Percentiles rank a stretch among this genome's conserved stretches.
Evolutionary conservation across 1,139 yeast species (phyloP).

Genomic region (Yarrowia galli): DNA sequence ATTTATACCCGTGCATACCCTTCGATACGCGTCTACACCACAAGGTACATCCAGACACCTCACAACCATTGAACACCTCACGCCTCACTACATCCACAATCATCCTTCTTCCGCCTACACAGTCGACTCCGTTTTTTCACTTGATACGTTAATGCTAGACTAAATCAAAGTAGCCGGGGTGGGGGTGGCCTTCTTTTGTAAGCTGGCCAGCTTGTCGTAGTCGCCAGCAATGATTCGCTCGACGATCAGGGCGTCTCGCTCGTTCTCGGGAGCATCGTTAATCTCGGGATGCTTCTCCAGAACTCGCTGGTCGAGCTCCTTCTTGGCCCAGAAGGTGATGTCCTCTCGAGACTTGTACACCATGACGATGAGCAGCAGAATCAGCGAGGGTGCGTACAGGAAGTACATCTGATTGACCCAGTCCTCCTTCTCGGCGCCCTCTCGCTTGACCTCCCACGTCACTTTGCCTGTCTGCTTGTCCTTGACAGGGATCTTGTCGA

Average conservation of each 20-base stretch:
- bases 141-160: slow-evolving; percentile 36
- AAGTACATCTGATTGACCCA: slow-evolving; percentile 81
- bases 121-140: background rate
- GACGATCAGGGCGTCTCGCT: slow-evolving; percentile 79
- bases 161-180: slow-evolving; percentile 51
- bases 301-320: slow-evolving; percentile 82
- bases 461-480: slow-evolving; percentile 80
- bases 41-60: too few relatives aligned
- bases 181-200: slow-evolving; percentile 59
- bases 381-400: slow-evolving; percentile 68
- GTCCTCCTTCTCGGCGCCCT: slow-evolving; percentile 74
- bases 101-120: background rate
- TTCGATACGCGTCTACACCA: too few relatives aligned
- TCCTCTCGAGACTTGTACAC: slow-evolving; percentile 45
- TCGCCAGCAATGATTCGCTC: slow-evolving; percentile 86
- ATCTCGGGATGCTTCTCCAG: slow-evolving; percentile 72
- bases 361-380: slow-evolving; percentile 47
- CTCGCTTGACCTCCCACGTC: slow-evolving; percentile 80
- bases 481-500: slow-evolving; percentile 85
- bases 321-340: slow-evolving; percentile 77
- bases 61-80: background rate
- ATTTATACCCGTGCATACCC: too few relatives aligned
- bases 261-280: slow-evolving; percentile 57
- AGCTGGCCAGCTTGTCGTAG: slow-evolving; percentile 77
- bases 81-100: background rate